A percentile compares a stretch with the other conserved stretches of the same genome.
These are phyloP conservation scores for Sequoiadendron giganteum DNA, from an alignment of 75 land plant genomes.

Conservation along the genomic window DNA sequence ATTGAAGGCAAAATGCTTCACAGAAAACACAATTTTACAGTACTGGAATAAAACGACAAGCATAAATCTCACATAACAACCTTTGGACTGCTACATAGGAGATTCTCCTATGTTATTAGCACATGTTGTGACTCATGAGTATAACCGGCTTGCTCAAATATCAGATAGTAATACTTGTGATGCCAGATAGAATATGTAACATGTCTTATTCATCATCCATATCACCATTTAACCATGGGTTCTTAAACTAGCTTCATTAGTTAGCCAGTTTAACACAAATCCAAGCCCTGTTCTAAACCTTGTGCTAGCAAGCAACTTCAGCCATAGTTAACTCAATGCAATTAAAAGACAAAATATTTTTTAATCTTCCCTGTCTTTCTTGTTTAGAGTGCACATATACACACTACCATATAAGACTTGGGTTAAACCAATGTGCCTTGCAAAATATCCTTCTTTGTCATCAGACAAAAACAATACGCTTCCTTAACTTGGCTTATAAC, in stretches of 20 bases:
- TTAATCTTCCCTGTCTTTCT: neutral
- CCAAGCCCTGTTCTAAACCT: neutral
- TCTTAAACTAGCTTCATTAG: neutral
- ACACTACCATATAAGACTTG: neutral
- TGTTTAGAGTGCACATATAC: neutral
- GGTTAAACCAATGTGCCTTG: neutral
- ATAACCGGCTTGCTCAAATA: neutral
- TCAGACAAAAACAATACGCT: neutral
- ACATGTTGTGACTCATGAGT: neutral
- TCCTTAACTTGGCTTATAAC: neutral
- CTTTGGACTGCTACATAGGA: neutral
- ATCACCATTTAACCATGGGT: neutral
- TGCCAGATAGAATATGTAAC: neutral
- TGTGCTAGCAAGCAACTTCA: neutral
- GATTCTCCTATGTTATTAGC: neutral
- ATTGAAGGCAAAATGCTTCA: neutral
- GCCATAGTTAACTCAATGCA: neutral
- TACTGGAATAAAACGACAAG: neutral
- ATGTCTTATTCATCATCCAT: neutral
- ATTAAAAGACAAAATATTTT: neutral
- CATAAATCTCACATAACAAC: neutral
- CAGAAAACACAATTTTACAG: neutral
- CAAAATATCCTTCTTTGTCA: neutral
- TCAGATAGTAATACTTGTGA: neutral
- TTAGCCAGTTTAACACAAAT: neutral